Conservation (phyloP, 1,284 basidiomycete species). For the Puccinia polysora region DNA sequence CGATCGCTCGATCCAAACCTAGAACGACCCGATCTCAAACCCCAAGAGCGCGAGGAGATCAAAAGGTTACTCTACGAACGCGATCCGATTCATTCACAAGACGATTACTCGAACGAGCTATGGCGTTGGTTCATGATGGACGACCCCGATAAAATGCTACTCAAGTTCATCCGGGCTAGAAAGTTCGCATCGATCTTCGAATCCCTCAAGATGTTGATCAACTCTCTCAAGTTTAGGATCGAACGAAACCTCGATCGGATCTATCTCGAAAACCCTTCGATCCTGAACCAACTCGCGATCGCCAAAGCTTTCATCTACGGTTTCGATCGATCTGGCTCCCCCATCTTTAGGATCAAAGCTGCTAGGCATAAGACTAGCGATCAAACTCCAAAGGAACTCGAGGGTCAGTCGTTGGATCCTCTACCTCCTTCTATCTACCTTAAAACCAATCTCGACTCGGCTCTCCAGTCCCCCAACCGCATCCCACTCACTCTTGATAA, state of each 20-base stretch:
- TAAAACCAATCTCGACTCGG: not conserved
- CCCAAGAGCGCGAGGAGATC: too few species aligned
- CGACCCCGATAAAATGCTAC: slow-evolving; percentile 29
- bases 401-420: not conserved
- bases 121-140: slow-evolving; percentile 41
- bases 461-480: not conserved
- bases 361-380: slow-evolving; percentile 16
- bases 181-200: slow-evolving; percentile 1
- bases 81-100: too few species aligned
- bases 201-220: slow-evolving; percentile 30
- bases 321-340: slow-evolving; percentile 13
- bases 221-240: slow-evolving; percentile 27
- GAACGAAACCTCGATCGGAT: slow-evolving; percentile 4
- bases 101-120: not conserved
- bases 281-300: slow-evolving; percentile 23
- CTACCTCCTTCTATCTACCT: not conserved
- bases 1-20: too few species aligned
- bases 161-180: slow-evolving; percentile 34
- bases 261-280: not conserved
- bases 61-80: too few species aligned
- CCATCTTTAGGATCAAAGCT: slow-evolving; percentile 27
- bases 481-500: not conserved
- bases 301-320: slow-evolving; percentile 37
- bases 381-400: slow-evolving; percentile 22
- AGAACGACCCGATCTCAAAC: too few species aligned